Conservation (phyloP, 192 early-diverging fungal genomes). For the Paraglomus brasilianum region DNA sequence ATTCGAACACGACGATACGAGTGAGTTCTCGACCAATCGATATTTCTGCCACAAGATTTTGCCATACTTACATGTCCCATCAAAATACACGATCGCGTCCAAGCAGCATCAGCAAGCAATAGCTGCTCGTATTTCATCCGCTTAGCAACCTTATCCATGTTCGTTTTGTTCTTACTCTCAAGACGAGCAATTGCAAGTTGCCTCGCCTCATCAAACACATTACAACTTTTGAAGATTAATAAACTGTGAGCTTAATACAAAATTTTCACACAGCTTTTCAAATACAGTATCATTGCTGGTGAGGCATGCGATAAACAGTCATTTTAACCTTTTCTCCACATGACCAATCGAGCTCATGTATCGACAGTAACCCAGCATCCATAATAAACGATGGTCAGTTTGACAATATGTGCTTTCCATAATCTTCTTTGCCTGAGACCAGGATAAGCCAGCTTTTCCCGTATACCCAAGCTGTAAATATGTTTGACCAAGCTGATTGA, state of each 20-base stretch:
- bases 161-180: neutral
- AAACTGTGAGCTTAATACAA: neutral
- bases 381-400: slow-evolving; percentile 38
- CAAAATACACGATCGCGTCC: slow-evolving; percentile 42
- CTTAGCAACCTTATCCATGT: slow-evolving; percentile 1
- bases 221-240: neutral
- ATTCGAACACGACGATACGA: neutral
- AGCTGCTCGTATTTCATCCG: slow-evolving; percentile 28
- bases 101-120: slow-evolving; percentile 40
- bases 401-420: slow-evolving; percentile 24
- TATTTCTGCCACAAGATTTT: neutral
- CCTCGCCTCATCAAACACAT: slow-evolving; percentile 4
- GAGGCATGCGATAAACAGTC: slow-evolving; percentile 29
- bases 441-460: slow-evolving; percentile 63
- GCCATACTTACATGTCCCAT: slow-evolving; percentile 2
- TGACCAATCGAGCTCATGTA: slow-evolving; percentile 62
- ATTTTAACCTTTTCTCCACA: slow-evolving; percentile 48
- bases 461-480: slow-evolving; percentile 73
- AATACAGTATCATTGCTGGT: neutral
- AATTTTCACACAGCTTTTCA: slow-evolving; percentile 6
- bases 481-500: slow-evolving; percentile 49
- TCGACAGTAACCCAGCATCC: slow-evolving; percentile 54
- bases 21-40: neutral
- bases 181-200: neutral
- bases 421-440: slow-evolving; percentile 48